phyloP scores from a whole-genome alignment of 2,329 filamentous ascomycete species.

The Neonectria ditissima region DNA sequence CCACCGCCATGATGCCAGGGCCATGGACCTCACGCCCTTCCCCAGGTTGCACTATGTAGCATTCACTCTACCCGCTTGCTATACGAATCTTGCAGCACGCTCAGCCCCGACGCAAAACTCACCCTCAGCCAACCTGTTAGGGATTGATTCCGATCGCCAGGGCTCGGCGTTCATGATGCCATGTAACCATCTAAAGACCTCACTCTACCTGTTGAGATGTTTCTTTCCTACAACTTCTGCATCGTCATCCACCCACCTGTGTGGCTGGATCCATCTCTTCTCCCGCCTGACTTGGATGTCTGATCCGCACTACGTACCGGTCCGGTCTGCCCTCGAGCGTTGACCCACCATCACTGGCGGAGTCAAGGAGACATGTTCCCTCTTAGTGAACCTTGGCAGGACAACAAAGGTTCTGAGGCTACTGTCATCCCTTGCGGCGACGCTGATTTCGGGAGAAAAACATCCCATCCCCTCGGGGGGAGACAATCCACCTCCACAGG shows the following conservation, averaged over 20 bases:
- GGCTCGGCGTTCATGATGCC: background rate
- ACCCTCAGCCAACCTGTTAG: background rate
- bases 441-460: background rate
- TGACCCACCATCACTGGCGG: background rate
- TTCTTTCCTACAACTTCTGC: background rate
- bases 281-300: background rate
- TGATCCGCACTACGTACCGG: background rate
- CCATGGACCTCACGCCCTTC: background rate
- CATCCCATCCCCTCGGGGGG: background rate
- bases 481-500: background rate
- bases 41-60: slow-evolving; percentile 9
- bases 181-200: background rate
- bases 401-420: background rate
- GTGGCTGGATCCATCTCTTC: background rate
- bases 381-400: background rate
- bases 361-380: background rate
- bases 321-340: background rate
- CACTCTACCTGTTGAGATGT: background rate
- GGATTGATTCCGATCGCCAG: background rate
- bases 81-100: slow-evolving; percentile 30
- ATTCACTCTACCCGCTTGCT: slow-evolving; percentile 7
- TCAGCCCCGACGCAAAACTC: slow-evolving; percentile 12
- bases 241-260: slow-evolving; percentile 5
- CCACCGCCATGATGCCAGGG: background rate
- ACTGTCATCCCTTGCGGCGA: background rate